phyloP scores from a whole-genome alignment of 108 stramenopile species.

The Nitzschia inconspicua region DNA sequence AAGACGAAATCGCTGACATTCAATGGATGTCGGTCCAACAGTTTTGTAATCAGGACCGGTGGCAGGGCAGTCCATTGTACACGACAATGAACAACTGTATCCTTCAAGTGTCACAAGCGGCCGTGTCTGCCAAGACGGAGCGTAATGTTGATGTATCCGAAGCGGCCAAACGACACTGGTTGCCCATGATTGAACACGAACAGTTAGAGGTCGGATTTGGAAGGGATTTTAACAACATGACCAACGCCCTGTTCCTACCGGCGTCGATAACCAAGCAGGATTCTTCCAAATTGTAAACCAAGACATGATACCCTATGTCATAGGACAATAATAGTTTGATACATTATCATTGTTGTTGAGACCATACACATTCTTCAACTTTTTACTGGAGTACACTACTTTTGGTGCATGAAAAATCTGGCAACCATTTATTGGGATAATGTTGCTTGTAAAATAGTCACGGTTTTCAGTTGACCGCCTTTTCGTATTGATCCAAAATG shows the following conservation, averaged over 20 bases:
- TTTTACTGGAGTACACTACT: too few relatives aligned
- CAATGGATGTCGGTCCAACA: conserved; percentile 77
- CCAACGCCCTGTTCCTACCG: conserved; percentile 18
- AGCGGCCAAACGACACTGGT: conserved; percentile 35
- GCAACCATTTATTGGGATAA: too few relatives aligned
- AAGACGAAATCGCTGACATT: conserved; percentile 74
- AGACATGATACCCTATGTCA: too few relatives aligned
- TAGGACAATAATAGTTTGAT: too few relatives aligned
- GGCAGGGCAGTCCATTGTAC: conserved; percentile 61
- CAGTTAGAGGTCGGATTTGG: conserved; percentile 28
- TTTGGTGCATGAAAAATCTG: too few relatives aligned
- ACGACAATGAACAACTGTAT: conserved; percentile 67
- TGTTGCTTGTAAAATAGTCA: too few relatives aligned
- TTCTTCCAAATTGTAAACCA: too few relatives aligned
- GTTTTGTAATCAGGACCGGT: conserved; percentile 59
- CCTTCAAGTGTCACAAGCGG: conserved; percentile 4
- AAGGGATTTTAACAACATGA: conserved; percentile 3
- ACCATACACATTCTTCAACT: too few relatives aligned
- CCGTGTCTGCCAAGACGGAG: neutral
- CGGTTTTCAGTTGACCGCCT: conserved; percentile 23
- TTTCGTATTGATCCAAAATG: conserved; percentile 50
- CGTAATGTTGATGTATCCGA: conserved; percentile 36
- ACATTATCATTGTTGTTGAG: too few relatives aligned
- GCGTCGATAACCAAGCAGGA: neutral
- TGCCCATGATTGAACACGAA: conserved; percentile 24